Base-by-base conservation (phyloP, 164 flowering plant genomes). In the Santalum album region DNA sequence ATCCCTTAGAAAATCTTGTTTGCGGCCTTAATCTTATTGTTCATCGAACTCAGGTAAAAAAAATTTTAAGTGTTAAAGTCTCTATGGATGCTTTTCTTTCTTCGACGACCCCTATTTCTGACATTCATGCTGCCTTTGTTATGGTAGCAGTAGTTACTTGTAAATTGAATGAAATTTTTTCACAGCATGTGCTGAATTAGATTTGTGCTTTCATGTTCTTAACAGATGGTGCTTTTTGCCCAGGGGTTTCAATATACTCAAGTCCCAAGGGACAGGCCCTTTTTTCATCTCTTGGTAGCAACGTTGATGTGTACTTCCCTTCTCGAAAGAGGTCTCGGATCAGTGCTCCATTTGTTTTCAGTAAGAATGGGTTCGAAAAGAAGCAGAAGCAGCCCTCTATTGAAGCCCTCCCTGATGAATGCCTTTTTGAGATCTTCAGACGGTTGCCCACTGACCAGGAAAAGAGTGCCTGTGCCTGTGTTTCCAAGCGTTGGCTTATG, bases 331-430 rank as follows among this genome's bases (percentile, higher is more conserved):
- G 74, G 49, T 34, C 76, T 43, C 69, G 79, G 15, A 36, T 72
- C 60, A 53, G 56, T n/a, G 68, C 64, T 12, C 72, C 79, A 2
- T 64, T 69, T 36, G 32, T 73, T 32, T 55, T 73, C 64, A 42
- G 54, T 53, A 72, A 53, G 44, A 78, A 69, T 29, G 57, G 40
- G 15, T 49, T 70, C 56, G 72, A 51, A 62, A 67, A 60, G 62
- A 58, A 70, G 59, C 21, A 17, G 47, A 61, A 72, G 69, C 63
- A 60, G 35, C 59, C 63, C 14, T 79, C 86, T 16, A 76, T 86
- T 61, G 90, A 86, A 21, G 71, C 70, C 61, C 79, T 86, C 34
- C 90, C 90, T 0, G 90, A 86, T 54, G 95, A 86, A 60, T 83
- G 90, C 61, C 78, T 86, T 39, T 83, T 81, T 63, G 95, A 86